Conservation (phyloP, 768 basidiomycete species). For the Hygrocybe punicea region DNA sequence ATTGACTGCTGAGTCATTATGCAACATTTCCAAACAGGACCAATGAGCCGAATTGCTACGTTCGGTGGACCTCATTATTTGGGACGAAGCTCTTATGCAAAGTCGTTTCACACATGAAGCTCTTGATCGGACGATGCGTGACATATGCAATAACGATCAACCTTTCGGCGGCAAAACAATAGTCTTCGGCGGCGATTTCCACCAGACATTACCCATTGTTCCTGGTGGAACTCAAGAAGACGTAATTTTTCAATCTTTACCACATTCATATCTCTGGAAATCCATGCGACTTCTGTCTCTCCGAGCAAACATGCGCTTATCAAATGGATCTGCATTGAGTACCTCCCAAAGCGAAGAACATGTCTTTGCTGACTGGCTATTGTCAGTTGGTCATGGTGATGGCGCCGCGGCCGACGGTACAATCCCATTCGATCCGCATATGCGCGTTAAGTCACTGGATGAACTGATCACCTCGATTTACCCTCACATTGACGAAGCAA, state of each 20-base stretch:
- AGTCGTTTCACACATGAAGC: too few relatives aligned
- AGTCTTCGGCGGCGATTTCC: too few relatives aligned
- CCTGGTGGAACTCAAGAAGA: conserved; percentile 33
- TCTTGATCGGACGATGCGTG: conserved; percentile 36
- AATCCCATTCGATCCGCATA: conserved; percentile 27
- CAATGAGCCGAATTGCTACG: too few relatives aligned
- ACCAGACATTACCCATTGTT: too few relatives aligned
- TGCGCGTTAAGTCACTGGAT: conserved; percentile 19
- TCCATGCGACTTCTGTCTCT: conserved; percentile 32
- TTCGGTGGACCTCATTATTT: too few relatives aligned
- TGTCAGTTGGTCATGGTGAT: conserved; percentile 35
- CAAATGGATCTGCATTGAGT: conserved; percentile 15
- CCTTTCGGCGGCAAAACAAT: conserved; percentile 45
- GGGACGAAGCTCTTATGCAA: too few relatives aligned
- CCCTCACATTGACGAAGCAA: conserved; percentile 13
- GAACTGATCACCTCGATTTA: conserved; percentile 31
- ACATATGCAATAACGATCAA: conserved; percentile 27
- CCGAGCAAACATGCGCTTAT: conserved; percentile 41
- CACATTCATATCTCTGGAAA: conserved; percentile 39
- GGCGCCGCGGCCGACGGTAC: conserved; percentile 15
- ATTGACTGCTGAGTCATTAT: conserved; percentile 20
- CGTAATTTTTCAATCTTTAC: conserved; percentile 37
- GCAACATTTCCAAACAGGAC: too few relatives aligned
- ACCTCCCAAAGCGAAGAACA: conserved; percentile 11
- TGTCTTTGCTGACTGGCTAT: conserved; percentile 36